phyloP scores from a whole-genome alignment of 2,329 filamentous ascomycete genomes.

The Penicillium sp. region DNA sequence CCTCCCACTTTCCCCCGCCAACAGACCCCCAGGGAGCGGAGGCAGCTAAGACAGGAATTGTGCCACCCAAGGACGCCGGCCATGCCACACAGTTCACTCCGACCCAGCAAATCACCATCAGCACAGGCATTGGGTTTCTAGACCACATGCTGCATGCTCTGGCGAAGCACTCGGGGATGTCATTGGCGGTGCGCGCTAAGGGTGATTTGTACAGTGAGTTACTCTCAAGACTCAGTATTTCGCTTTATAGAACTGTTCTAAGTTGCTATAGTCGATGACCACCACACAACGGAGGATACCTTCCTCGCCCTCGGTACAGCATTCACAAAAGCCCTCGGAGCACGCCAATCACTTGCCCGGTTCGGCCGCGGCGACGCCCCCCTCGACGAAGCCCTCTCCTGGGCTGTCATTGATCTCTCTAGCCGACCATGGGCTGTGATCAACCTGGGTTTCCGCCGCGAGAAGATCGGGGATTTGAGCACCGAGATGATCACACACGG shows the following conservation, averaged over 20 bases:
- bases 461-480: slow-evolving; percentile 89
- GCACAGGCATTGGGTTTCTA: slow-evolving; percentile 93
- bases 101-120: slow-evolving; percentile 77
- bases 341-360: slow-evolving; percentile 72
- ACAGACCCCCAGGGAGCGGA: slow-evolving; percentile 49
- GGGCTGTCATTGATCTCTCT: slow-evolving; percentile 89
- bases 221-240: not conserved
- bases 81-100: slow-evolving; percentile 82
- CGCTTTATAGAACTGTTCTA: no score
- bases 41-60: slow-evolving; percentile 45
- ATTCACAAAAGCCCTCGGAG: slow-evolving; percentile 73
- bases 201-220: slow-evolving; percentile 83
- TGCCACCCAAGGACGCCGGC: slow-evolving; percentile 44
- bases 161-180: slow-evolving; percentile 94
- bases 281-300: slow-evolving; percentile 94
- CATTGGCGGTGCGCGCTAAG: slow-evolving; percentile 70
- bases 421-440: slow-evolving; percentile 83
- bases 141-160: slow-evolving; percentile 98
- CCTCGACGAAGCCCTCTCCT: slow-evolving; percentile 88
- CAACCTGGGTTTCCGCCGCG: slow-evolving; percentile 75
- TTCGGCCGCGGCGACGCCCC: slow-evolving; percentile 91
- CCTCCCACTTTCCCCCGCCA: slow-evolving; percentile 55
- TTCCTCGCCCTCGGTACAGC: slow-evolving; percentile 84
- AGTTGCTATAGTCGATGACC: slow-evolving; percentile 75
- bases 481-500: slow-evolving; percentile 98